phyloP scores from a whole-genome alignment of 768 basidiomycete genomes.

The Pleurotus djamor region DNA sequence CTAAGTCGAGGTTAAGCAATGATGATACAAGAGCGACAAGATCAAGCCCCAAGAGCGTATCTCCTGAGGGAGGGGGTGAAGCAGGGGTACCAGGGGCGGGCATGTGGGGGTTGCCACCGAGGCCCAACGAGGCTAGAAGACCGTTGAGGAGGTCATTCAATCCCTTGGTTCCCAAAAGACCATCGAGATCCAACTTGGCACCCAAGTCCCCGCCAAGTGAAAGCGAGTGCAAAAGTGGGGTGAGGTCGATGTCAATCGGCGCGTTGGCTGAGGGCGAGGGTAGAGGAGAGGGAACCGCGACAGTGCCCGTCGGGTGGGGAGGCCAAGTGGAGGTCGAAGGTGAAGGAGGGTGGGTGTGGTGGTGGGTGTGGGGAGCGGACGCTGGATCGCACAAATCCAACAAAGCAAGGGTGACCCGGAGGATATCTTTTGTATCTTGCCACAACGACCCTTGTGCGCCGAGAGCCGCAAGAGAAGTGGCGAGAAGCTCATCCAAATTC shows the following conservation, averaged over 20 bases:
- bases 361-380: not conserved
- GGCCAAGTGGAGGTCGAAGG: not conserved
- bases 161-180: not conserved
- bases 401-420: not conserved
- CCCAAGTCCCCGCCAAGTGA: not conserved
- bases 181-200: conserved; percentile 2
- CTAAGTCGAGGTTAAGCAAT: not conserved
- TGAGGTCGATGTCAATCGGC: not conserved
- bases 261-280: not conserved
- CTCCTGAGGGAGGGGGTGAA: not conserved
- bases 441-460: not conserved
- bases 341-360: not conserved
- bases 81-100: not conserved
- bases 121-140: not conserved
- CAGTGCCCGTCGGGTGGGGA: not conserved
- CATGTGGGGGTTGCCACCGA: not conserved
- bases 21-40: not conserved
- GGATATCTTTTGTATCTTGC: not conserved
- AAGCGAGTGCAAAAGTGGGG: not conserved
- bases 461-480: not conserved
- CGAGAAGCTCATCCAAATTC: not conserved
- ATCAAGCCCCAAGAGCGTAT: conserved; percentile 1
- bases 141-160: not conserved
- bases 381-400: not conserved
- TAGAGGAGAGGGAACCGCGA: not conserved